Base-by-base conservation (phyloP, 2,329 filamentous ascomycete genomes). In the Claviceps fusiformis region DNA sequence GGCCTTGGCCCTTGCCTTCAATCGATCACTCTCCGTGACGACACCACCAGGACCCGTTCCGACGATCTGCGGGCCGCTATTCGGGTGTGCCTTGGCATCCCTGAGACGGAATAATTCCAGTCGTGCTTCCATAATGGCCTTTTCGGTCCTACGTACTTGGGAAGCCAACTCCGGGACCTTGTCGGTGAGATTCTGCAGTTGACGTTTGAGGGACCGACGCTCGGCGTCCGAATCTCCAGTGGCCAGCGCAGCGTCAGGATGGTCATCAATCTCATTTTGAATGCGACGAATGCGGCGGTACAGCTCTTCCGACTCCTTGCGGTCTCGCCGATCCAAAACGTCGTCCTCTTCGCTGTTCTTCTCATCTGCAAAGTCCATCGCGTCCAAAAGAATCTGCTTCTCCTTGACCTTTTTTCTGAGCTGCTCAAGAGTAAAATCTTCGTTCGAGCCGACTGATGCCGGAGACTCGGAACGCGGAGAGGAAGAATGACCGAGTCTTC, bases 351-450 rank as follows among this genome's bases (percentile, higher is more conserved):
- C 93, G 4, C 82, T 80, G 43, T 85, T 83, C 65, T 88, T 89
- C 72, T 97, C 92, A 62, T 97, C 93, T 59, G 88, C 86, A 69
- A 96, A 96, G 66, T 98, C 93, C 73, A 96, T 92, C 0, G 93
- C 93, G 70, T 98, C 92, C 15, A 98, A 76, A 59, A 98, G 76
- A 46, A 98, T 85, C 70, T 96, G 89, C 71, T 95, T 93, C 75
- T 98, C 93, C 55, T 85, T 85, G 57, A 98, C 89, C 68, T 88
- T 89, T 75, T 98, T 98, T 62, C 82, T 85, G 56, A 98, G 73
- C 68, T 97, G 91, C 33, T 97, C 92, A 33, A 95, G 69, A 5
- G 83, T 85, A 61, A 95, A 68, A 17, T 97, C 93, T 46, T 97
- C 92, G 52, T 82, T 85, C 1, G 86, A 86, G 37, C 80, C 63